Evolutionary conservation across 768 basidiomycete species (phyloP).

Genomic region (Rhodocollybia butyracea): DNA sequence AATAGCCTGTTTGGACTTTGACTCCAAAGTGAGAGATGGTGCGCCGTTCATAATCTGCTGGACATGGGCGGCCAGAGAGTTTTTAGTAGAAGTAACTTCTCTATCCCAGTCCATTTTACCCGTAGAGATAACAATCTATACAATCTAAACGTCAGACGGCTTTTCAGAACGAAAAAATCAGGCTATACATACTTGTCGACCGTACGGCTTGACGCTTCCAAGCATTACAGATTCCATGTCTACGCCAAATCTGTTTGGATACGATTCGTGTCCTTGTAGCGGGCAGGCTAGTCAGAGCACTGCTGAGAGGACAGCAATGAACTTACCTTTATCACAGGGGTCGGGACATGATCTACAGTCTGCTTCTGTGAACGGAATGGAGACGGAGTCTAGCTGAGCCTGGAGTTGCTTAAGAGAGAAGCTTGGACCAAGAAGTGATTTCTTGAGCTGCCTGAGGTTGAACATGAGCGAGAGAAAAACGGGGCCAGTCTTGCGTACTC

Average conservation of each 20-base stretch:
- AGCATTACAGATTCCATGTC: conserved; percentile 82
- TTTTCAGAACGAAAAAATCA: too few species aligned
- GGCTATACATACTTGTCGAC: conserved; percentile 60
- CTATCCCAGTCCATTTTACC: conserved; percentile 87
- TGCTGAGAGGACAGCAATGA: conserved; percentile 22
- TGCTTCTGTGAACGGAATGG: conserved; percentile 62
- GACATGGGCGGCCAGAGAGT: conserved; percentile 67
- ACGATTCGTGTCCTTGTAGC: conserved; percentile 65
- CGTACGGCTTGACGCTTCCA: conserved; percentile 83
- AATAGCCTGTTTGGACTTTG: conserved; percentile 12
- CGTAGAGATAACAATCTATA: conserved; percentile 83
- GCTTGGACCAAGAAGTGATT: conserved; percentile 37
- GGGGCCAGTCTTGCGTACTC: neutral
- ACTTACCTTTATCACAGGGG: conserved; percentile 69
- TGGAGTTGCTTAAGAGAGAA: conserved; percentile 38
- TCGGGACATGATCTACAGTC: conserved; percentile 75
- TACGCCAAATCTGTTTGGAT: conserved; percentile 66
- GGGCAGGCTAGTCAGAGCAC: conserved; percentile 3
- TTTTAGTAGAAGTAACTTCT: conserved; percentile 69
- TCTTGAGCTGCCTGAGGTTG: conserved; percentile 35
- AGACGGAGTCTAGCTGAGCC: conserved; percentile 49
- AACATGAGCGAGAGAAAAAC: conserved; percentile 25
- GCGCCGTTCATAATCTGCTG: conserved; percentile 23
- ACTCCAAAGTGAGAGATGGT: conserved; percentile 21
- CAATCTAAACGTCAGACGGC: too few species aligned